Base-by-base conservation (phyloP, 805 yeast genomes). In the Blastobotrys robertii region DNA sequence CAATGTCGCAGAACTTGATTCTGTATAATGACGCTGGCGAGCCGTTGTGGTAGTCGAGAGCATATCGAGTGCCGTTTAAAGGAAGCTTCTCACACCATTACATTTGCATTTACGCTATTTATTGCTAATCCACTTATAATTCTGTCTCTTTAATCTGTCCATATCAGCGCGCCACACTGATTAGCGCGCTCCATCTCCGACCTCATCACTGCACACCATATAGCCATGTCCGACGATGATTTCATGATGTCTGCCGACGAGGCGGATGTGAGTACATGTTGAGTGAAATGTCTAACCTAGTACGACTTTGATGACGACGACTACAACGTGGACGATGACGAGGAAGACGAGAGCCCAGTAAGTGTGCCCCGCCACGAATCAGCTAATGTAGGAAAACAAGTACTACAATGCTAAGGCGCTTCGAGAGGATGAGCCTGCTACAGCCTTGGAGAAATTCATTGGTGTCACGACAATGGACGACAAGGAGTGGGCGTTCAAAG, bases 221-320 rank as follows among this genome's bases (percentile, higher is more conserved):
- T 6, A 19, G 25, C 25, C 25, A 19, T 19, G 25, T 19, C 25
- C 49, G 60, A 59, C 34, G 66, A 62, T 33, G 67, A 63, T 44
- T 63, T 60, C 37, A 62, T 63, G 66, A 61, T 62, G 50, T 57
- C 58, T 36, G 63, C 65, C 12, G 67, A 63, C 38, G 64, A 60
- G 43, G 67, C 61, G 44, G 63, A 60, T 44, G 51, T 57, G 47
- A 29, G 57, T 31, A 9, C 14, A 19, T 33, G 10, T 37, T 2
- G 37, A 12, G 12, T 9, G 25, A 3, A 37, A 30, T 8, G 12
- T 6, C 34, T 16, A 12, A 9, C 29, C 44, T 16, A 57, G 60
- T 62, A 60, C 37, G 67, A 62, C 47, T 63, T 62, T 39, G 65
- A 62, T 13, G 59, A 60, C 38, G 68, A 65, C n/a, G 63, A 53